Evolutionary conservation across 1,284 basidiomycete species (phyloP).

Genomic region (Athelia psychrophila): DNA sequence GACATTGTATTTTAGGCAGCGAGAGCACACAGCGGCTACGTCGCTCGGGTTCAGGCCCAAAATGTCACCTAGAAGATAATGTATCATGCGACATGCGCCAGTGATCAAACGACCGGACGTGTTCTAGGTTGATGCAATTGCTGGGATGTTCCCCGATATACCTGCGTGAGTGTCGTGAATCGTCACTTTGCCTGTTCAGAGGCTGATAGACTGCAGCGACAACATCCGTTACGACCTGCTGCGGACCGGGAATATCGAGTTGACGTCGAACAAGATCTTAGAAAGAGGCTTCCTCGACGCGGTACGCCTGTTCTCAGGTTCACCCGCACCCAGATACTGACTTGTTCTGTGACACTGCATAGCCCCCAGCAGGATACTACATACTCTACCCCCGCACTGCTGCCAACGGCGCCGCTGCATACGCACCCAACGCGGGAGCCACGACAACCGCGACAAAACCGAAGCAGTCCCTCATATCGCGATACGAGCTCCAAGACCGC

Average conservation of each 20-base stretch:
- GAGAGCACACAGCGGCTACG: conserved; percentile 46
- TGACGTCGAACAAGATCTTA: conserved; percentile 75
- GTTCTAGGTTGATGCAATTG: conserved; percentile 65
- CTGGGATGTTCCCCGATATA: conserved; percentile 80
- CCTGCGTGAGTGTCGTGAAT: conserved; percentile 49
- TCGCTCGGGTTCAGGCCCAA: conserved; percentile 75
- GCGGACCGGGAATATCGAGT: conserved; percentile 70
- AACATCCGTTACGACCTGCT: conserved; percentile 80
- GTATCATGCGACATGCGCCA: conserved; percentile 1
- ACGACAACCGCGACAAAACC: conserved; percentile 24
- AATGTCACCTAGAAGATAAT: conserved; percentile 77
- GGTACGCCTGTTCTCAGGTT: conserved; percentile 37
- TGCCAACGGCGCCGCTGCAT: conserved; percentile 12
- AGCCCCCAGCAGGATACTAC: conserved; percentile 74
- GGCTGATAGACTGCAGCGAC: conserved; percentile 42
- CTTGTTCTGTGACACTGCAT: conserved; percentile 8
- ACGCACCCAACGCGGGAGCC: conserved; percentile 15
- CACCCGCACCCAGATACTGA: conserved; percentile 5
- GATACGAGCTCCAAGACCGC: conserved; percentile 60
- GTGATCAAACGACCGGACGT: too few species aligned
- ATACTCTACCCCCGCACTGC: conserved; percentile 56
- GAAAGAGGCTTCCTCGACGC: conserved; percentile 74
- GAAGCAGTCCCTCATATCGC: conserved; percentile 55
- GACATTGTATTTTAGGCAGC: conserved; percentile 26
- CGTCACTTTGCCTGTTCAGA: not conserved